Percentiles rank a stretch among this genome's conserved stretches.
Evolutionary conservation across 2,329 filamentous ascomycete species (phyloP).

Genomic region (Ophiocordyceps camponoti-saundersi): DNA sequence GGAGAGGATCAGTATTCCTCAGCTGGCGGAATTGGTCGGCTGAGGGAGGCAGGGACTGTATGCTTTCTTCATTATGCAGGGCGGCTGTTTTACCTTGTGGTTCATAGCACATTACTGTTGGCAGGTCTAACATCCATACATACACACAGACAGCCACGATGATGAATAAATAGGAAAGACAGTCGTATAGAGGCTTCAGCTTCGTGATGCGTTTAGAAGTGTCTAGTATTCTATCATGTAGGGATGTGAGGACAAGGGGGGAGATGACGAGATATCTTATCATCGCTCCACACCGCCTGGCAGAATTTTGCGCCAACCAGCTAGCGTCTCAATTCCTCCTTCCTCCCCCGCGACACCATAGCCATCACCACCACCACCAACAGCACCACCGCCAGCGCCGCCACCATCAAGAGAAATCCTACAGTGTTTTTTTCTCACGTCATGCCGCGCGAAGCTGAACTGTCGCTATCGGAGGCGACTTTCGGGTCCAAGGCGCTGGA

Average conservation of each 20-base stretch:
- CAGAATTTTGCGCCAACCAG: conserved; percentile 23
- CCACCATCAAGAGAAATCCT: not conserved
- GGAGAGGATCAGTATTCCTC: not conserved
- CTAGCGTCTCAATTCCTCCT: not conserved
- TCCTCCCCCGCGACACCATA: not conserved
- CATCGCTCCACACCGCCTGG: conserved; percentile 25
- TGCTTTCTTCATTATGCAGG: too few species aligned
- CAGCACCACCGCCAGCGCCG: too few species aligned
- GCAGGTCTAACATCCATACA: too few species aligned
- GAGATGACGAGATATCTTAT: not conserved
- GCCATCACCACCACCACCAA: too few species aligned
- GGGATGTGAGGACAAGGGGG: too few species aligned
- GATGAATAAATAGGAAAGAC: not conserved
- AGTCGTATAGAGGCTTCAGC: not conserved
- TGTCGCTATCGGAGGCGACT: conserved; percentile 72
- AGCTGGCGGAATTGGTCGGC: too few species aligned
- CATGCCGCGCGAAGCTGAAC: conserved; percentile 88
- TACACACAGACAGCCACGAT: not conserved
- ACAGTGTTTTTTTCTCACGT: conserved; percentile 8
- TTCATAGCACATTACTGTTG: too few species aligned
- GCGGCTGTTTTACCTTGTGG: too few species aligned
- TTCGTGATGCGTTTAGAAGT: too few species aligned
- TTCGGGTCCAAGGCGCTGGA: conserved; percentile 74
- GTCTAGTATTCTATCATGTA: not conserved
- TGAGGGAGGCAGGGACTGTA: too few species aligned